phyloP scores from a whole-genome alignment of 805 yeast species.

The Torulaspora gathmanii region DNA sequence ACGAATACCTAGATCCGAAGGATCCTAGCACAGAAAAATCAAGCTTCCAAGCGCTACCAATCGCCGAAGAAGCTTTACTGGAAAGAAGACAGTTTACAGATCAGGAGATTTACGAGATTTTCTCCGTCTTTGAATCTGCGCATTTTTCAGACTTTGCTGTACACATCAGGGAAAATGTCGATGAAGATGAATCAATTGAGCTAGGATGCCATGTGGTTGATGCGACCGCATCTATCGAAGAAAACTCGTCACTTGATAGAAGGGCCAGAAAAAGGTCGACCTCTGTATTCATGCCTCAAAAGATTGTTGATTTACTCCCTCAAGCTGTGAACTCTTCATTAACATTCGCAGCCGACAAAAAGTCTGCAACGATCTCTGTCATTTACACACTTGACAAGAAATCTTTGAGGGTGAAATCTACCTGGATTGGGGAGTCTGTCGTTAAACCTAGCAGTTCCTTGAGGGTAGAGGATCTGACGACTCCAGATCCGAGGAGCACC shows the following conservation, averaged over 20 bases:
- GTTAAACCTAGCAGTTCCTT: slow-evolving; percentile 50
- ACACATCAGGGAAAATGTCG: slow-evolving; percentile 62
- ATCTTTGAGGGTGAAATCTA: slow-evolving; percentile 65
- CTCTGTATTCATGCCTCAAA: slow-evolving; percentile 82
- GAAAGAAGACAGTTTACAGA: slow-evolving; percentile 22
- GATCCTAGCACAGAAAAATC: slow-evolving; percentile 31
- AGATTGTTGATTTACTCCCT: slow-evolving; percentile 63
- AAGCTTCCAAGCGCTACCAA: slow-evolving; percentile 22
- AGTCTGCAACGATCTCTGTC: slow-evolving; percentile 67
- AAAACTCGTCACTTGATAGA: slow-evolving; percentile 74
- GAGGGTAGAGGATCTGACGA: slow-evolving; percentile 21
- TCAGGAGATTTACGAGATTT: slow-evolving; percentile 27
- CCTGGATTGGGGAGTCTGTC: slow-evolving; percentile 70
- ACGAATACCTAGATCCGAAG: slow-evolving; percentile 60
- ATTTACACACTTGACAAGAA: slow-evolving; percentile 73
- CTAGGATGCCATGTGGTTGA: slow-evolving; percentile 86
- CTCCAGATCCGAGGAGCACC: slow-evolving; percentile 17
- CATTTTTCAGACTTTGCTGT: slow-evolving; percentile 66
- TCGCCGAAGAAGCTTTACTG: slow-evolving; percentile 21
- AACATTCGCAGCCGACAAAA: slow-evolving; percentile 57
- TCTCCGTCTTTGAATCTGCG: slow-evolving; percentile 35
- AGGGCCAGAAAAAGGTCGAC: slow-evolving; percentile 88
- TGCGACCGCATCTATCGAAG: slow-evolving; percentile 63
- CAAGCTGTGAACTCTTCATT: slow-evolving; percentile 52
- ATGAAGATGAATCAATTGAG: slow-evolving; percentile 55